Percentiles rank a stretch among this genome's conserved stretches.
phyloP scores from a whole-genome alignment of 208 protist genomes.

The Naegleria lovaniensis region DNA sequence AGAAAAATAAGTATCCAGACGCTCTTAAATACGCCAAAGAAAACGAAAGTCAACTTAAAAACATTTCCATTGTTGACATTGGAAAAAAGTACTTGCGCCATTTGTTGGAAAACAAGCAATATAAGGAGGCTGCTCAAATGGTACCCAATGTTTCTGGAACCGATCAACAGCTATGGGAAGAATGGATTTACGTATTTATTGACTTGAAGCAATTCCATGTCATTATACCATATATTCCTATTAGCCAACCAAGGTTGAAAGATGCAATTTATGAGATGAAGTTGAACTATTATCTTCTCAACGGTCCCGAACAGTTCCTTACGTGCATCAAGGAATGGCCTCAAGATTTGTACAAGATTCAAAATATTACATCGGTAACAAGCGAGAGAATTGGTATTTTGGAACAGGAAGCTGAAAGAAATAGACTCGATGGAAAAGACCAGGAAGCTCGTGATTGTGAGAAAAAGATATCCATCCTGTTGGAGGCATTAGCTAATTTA shows the following conservation, averaged over 20 bases:
- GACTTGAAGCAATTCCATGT: slow-evolving; percentile 39
- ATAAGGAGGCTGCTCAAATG: background rate
- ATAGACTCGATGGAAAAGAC: slow-evolving; percentile 35
- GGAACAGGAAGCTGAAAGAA: slow-evolving; percentile 17
- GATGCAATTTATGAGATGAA: slow-evolving; percentile 48
- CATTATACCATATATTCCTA: slow-evolving; percentile 55
- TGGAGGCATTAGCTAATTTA: slow-evolving; percentile 44
- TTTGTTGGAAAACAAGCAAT: background rate
- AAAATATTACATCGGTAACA: slow-evolving; percentile 43
- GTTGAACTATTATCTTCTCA: slow-evolving; percentile 39
- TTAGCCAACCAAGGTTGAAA: slow-evolving; percentile 43
- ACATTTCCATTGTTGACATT: background rate
- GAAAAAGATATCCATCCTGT: background rate
- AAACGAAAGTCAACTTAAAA: background rate
- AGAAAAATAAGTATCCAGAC: slow-evolving; percentile 37
- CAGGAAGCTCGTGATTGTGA: background rate
- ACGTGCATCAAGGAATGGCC: slow-evolving; percentile 41
- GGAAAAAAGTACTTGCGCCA: slow-evolving; percentile 30
- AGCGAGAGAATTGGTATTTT: slow-evolving; percentile 23
- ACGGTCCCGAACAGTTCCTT: background rate
- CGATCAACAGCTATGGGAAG: slow-evolving; percentile 48
- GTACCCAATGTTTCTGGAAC: background rate
- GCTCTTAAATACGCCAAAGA: slow-evolving; percentile 33
- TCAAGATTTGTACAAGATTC: slow-evolving; percentile 48
- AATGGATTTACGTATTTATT: slow-evolving; percentile 54